Evolutionary conservation across 208 protist genomes (phyloP).

Genomic region (Phytomonas sp.): DNA sequence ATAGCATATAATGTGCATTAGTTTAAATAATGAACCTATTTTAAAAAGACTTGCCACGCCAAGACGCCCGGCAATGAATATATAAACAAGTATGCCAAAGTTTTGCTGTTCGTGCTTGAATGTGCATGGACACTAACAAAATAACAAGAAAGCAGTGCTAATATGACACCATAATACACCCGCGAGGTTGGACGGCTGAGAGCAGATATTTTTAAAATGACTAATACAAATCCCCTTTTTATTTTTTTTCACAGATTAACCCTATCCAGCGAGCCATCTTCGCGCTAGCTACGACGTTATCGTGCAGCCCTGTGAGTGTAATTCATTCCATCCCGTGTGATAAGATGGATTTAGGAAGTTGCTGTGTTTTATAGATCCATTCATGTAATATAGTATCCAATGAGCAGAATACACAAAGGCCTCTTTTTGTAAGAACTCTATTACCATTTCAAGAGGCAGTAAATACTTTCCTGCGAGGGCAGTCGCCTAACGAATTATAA

Average conservation of each 20-base stretch:
- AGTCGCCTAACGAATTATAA: neutral
- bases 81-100: neutral
- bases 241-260: neutral
- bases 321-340: constrained; percentile 14
- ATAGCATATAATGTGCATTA: neutral
- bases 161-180: neutral
- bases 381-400: constrained; percentile 42
- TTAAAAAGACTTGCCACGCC: neutral
- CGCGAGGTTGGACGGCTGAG: neutral
- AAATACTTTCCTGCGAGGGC: constrained; percentile 1
- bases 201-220: constrained; percentile 1
- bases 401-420: constrained; percentile 15
- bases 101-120: neutral
- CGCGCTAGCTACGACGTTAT: too few relatives aligned
- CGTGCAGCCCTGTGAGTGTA: neutral
- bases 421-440: constrained; percentile 11
- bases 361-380: constrained; percentile 44
- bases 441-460: constrained; percentile 18
- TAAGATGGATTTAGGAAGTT: constrained; percentile 54
- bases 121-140: neutral
- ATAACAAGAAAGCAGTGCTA: constrained; percentile 11
- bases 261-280: neutral
- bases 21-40: neutral
- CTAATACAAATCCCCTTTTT: neutral
- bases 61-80: neutral